Evolutionary conservation across 2,329 filamentous ascomycete genomes (phyloP), one percentile per base, ranked within the genome.

Genomic region (Aspergillus sp.): DNA sequence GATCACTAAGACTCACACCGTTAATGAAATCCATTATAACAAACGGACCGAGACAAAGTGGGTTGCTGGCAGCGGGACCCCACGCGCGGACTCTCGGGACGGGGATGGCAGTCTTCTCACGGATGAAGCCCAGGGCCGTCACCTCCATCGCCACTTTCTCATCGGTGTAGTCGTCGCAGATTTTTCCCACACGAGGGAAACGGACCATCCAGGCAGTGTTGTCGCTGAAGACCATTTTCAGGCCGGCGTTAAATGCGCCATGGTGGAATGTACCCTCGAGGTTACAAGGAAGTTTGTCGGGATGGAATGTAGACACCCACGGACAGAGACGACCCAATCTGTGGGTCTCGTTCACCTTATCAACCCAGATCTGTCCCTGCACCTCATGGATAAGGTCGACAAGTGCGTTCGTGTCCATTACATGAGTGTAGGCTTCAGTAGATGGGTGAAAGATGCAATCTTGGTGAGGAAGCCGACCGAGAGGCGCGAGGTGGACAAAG

Each of bases 251-350:
- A 48, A 72, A 76, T 61, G 70, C 59, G 23, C 72, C 71, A 64
- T 73, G 53, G 61, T 71, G 62, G 65, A 75, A 72, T 44, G 64
- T 65, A 44, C 72, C 63, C 6, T 74, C 70, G 25, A 73, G 67
- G 58, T 67, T 58, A 64, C 73, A 75, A 44, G 66, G 67, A 68
- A 73, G 70, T 48, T 69, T 69, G 21, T 71, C 19, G 30, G 70
- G 67, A 68, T 76, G 69, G 56, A 75, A 75, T 54, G 68, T 71
- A 30, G 72, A 76, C 36, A 75, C 70, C 73, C 73, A 76, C 41
- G 58, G 58, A 54, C 65, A 70, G 59, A 70, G 63, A 54, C 44
- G 63, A 41, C 64, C 62, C 8, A 54, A 62, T 55, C 27, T 58
- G 47, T 65, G 48, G 19, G 64, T 48, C 17, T 69, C 60, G 42